These are phyloP conservation scores for Cladobotryum protrusum DNA, from an alignment of 2,329 filamentous ascomycete species.

Conservation along the genomic window DNA sequence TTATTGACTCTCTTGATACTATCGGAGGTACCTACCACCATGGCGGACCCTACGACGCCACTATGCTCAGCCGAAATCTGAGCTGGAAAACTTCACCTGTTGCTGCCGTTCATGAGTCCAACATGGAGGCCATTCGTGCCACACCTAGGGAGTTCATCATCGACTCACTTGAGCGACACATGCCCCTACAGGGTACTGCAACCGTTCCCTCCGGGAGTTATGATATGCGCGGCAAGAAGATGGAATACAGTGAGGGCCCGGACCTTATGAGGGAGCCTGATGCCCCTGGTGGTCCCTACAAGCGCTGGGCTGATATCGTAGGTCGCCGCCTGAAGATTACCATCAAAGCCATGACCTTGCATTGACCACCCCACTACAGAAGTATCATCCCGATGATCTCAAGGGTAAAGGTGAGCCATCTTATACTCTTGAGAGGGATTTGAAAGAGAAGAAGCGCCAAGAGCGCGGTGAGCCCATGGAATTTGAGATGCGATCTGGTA, in stretches of 20 bases:
- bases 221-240: constrained; percentile 62
- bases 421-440: constrained; percentile 61
- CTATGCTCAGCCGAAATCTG: constrained; percentile 66
- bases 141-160: constrained; percentile 72
- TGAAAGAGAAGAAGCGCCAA: constrained; percentile 50
- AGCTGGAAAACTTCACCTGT: constrained; percentile 60
- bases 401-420: constrained; percentile 79
- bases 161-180: constrained; percentile 66
- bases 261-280: constrained; percentile 74
- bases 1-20: constrained; percentile 76
- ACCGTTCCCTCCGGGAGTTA: constrained; percentile 64
- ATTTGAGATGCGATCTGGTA: constrained; percentile 7
- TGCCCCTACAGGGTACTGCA: constrained; percentile 76
- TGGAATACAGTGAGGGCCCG: constrained; percentile 78
- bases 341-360: neutral
- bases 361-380: constrained; percentile 28
- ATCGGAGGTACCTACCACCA: constrained; percentile 70
- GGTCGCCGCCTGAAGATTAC: constrained; percentile 28
- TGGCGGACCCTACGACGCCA: constrained; percentile 83
- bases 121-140: constrained; percentile 70
- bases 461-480: constrained; percentile 13
- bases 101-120: constrained; percentile 67
- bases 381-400: constrained; percentile 69
- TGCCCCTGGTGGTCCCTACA: constrained; percentile 66
- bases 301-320: constrained; percentile 68